Evolutionary conservation across 768 basidiomycete genomes (phyloP).

Genomic region (Mycena pura): DNA sequence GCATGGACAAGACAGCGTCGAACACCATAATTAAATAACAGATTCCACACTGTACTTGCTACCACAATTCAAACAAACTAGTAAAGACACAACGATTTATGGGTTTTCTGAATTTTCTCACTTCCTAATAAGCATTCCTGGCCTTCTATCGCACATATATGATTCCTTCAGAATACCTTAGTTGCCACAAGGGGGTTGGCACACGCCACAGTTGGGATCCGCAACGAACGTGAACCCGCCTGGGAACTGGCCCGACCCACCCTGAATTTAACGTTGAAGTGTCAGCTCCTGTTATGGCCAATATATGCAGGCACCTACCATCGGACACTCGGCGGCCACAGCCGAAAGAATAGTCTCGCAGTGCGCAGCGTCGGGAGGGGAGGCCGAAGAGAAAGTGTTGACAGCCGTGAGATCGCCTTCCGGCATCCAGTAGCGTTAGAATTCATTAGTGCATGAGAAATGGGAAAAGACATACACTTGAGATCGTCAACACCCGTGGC

Average conservation of each 20-base stretch:
- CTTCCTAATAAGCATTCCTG: background rate
- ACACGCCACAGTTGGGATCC: constrained; percentile 1
- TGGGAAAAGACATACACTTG: constrained; percentile 3
- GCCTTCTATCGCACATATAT: background rate
- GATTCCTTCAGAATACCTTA: background rate
- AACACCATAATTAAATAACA: background rate
- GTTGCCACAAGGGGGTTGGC: constrained; percentile 6
- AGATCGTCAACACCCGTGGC: background rate
- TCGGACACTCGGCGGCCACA: constrained; percentile 2
- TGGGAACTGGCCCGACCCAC: constrained; percentile 4
- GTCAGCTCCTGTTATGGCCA: background rate
- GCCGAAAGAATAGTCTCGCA: background rate
- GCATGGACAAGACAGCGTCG: background rate
- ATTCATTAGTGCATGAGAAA: background rate
- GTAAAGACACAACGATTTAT: background rate
- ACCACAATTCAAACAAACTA: background rate
- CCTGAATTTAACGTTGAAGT: constrained; percentile 5
- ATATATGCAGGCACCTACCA: constrained; percentile 4
- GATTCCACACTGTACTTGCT: background rate
- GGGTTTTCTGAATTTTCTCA: constrained; percentile 1
- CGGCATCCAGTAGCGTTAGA: background rate
- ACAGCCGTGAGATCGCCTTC: constrained; percentile 6
- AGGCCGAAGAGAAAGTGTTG: background rate
- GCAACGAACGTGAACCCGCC: constrained; percentile 2
- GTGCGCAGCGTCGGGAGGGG: background rate